Base-by-base conservation (phyloP, 768 basidiomycete species). In the Mrakia blollopis region DNA sequence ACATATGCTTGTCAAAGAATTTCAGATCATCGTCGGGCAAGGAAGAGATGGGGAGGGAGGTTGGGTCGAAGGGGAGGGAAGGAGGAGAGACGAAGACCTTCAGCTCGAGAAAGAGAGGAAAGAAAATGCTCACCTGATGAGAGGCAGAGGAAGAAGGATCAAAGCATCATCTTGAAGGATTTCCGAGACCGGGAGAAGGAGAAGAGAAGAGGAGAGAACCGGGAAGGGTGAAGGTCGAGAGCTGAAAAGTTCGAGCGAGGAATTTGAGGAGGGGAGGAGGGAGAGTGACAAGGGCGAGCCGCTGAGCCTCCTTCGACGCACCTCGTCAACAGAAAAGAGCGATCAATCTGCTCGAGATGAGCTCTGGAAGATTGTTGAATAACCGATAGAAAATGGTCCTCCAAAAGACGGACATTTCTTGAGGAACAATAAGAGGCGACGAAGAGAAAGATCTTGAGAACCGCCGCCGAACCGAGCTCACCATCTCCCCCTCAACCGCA, bases 1-100 rank as follows among this genome's bases (percentile, higher is more conserved):
- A 68, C 65, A 68, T 68, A 68, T 68, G 65, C 65, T 68, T 68
- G 65, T 68, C 65, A 68, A 68, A 68, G 65, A 68, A 68, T 68
- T 68, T 68, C 65, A 68, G 65, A 68, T 68, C 65, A 68, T 68
- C 65, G 65, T 68, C 65, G 65, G 65, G 65, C 65, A 41, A 39
- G 65, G 37, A 65, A 21, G 63, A 37, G 65, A 41, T 68, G 65
- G 63, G 63, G 16, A 37, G 47, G 9, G 23, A 68, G 39, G 65
- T 68, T n/a, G n/a, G n/a, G 65, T 21, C 65, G 37, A 68, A 65
- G 32, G 65, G 37, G 23, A 21, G 39, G 25, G 35, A 11, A n/a
- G 21, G 35, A 23, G 23, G 14, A 37, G 63, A 67, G 63, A 67
- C 11, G 16, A 41, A 68, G 30, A 62, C 39, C 39, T 41, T 41